Evolutionary conservation across 2,329 filamentous ascomycete genomes (phyloP).

Genomic region (Lasiodiplodia gonubiensis): DNA sequence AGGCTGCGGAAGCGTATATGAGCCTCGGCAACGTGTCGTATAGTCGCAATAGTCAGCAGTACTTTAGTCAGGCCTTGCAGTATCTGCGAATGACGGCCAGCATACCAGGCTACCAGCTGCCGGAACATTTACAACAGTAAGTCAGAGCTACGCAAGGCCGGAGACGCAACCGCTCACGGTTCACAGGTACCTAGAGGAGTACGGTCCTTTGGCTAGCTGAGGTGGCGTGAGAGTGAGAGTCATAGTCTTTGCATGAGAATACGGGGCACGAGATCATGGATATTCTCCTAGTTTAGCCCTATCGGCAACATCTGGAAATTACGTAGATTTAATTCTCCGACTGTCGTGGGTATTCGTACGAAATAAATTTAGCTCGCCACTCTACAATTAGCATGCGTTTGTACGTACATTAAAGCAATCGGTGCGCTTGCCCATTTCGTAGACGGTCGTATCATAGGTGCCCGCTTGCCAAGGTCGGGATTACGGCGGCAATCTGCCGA

Average conservation of each 20-base stretch:
- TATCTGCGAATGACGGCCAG: constrained; percentile 52
- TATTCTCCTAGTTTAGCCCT: background rate
- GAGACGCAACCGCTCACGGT: background rate
- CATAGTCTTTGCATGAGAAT: constrained; percentile 2
- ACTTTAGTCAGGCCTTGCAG: constrained; percentile 54
- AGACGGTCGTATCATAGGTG: background rate
- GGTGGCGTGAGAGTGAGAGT: background rate
- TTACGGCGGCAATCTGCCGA: constrained; percentile 10
- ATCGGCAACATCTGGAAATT: background rate
- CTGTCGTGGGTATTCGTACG: background rate
- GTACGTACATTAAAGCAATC: background rate
- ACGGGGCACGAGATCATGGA: constrained; percentile 15
- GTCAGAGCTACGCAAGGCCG: constrained; percentile 29
- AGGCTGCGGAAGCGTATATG: constrained; percentile 61
- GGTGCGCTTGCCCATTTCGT: background rate
- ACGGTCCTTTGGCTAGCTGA: constrained; percentile 39
- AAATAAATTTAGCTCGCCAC: constrained; percentile 7
- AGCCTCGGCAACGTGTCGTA: constrained; percentile 59
- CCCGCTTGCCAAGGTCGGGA: background rate
- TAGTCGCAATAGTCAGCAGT: constrained; percentile 49
- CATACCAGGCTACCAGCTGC: constrained; percentile 51
- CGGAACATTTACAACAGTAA: constrained; percentile 55
- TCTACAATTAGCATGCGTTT: background rate
- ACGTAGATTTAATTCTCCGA: background rate
- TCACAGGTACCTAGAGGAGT: constrained; percentile 53